phyloP scores from a whole-genome alignment of 2,329 filamentous ascomycete genomes.

The Fusarium sp. region DNA sequence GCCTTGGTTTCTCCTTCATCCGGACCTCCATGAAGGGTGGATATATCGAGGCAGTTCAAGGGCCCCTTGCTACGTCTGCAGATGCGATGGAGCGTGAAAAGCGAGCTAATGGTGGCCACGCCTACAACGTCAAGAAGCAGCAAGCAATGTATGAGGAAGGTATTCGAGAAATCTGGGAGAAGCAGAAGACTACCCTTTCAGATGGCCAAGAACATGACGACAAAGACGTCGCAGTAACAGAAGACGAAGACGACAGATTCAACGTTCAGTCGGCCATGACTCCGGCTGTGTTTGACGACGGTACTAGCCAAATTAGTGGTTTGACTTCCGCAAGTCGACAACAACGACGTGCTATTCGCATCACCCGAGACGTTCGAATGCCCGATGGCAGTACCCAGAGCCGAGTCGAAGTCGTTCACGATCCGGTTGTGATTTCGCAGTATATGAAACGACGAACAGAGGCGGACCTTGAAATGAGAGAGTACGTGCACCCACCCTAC shows the following conservation, averaged over 20 bases:
- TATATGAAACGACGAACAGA: conserved; percentile 86
- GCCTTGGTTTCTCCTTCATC: conserved; percentile 96
- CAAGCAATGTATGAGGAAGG: conserved; percentile 93
- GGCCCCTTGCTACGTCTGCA: conserved; percentile 76
- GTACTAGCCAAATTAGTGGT: conserved; percentile 82
- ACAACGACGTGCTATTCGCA: conserved; percentile 77
- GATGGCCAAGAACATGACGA: conserved; percentile 79
- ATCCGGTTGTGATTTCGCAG: conserved; percentile 88
- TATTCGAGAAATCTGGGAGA: conserved; percentile 92
- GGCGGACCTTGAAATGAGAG: conserved; percentile 79
- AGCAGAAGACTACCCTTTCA: conserved; percentile 84
- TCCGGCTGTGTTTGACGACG: conserved; percentile 81
- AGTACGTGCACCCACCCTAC: conserved; percentile 67
- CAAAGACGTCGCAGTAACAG: conserved; percentile 70
- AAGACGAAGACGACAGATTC: conserved; percentile 77
- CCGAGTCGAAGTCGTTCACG: conserved; percentile 79
- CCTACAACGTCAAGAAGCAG: conserved; percentile 97
- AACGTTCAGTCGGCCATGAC: conserved; percentile 80
- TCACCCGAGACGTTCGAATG: conserved; percentile 73
- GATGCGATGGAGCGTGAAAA: conserved; percentile 91
- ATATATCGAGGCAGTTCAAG: conserved; percentile 84
- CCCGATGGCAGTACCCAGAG: conserved; percentile 68
- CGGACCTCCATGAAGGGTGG: conserved; percentile 99
- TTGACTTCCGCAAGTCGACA: conserved; percentile 76
- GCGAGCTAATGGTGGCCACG: conserved; percentile 91